A percentile compares a stretch with the other conserved stretches of the same genome.
Conservation (phyloP, 2,329 filamentous ascomycete genomes). For the Calonectria pseudoreteaudii region DNA sequence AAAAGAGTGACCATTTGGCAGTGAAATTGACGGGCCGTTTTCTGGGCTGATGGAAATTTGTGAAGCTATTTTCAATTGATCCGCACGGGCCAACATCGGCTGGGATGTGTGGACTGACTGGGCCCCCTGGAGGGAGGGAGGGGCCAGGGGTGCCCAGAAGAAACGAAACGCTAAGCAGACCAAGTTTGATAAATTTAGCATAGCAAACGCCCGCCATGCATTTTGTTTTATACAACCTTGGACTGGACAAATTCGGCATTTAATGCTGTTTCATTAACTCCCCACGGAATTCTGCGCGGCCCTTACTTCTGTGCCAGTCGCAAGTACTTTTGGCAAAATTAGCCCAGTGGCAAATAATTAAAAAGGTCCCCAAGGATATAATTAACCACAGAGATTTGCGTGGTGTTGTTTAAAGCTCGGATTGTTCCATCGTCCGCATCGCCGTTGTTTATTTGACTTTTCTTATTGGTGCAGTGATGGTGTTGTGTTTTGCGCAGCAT, state of each 20-base stretch:
- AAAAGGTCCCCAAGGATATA: background rate
- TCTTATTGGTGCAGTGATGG: background rate
- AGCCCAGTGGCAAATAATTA: background rate
- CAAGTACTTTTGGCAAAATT: background rate
- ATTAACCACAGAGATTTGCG: background rate
- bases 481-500: background rate
- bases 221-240: background rate
- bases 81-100: background rate
- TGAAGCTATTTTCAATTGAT: slow-evolving; percentile 10
- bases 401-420: background rate
- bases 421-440: background rate
- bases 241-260: background rate
- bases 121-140: no score
- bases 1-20: slow-evolving; percentile 19
- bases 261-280: background rate
- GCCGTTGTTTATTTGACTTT: background rate
- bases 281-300: background rate
- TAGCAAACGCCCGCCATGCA: background rate
- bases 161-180: background rate
- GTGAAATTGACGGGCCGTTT: background rate
- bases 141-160: background rate
- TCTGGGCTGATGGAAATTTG: slow-evolving; percentile 1
- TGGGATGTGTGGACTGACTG: background rate
- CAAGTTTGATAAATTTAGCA: background rate
- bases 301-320: background rate